Conservation (phyloP, 1,139 yeast species). For the Protomyces lactucae-debilis region DNA sequence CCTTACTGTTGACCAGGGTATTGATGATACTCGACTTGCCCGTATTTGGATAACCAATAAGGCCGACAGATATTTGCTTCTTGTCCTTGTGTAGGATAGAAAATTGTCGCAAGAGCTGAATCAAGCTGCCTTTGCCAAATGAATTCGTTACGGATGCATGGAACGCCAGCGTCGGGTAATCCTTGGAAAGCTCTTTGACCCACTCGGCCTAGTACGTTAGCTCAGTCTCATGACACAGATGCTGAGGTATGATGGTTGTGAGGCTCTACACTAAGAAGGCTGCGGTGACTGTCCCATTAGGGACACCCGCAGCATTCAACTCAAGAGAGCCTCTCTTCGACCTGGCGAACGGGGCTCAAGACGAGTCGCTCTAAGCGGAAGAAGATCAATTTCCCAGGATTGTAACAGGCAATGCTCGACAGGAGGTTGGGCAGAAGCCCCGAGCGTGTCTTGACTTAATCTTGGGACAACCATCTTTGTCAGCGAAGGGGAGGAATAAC, state of each 20-base stretch:
- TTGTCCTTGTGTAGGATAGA: constrained; percentile 86
- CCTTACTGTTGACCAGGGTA: constrained; percentile 88
- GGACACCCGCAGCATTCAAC: constrained; percentile 21
- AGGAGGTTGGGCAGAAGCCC: constrained; percentile 46
- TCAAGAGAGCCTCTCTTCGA: constrained; percentile 24
- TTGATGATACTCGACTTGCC: constrained; percentile 95
- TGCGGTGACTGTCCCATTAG: constrained; percentile 29
- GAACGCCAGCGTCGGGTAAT: constrained; percentile 91
- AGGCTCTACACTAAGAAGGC: constrained; percentile 43
- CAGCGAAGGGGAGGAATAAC: constrained; percentile 42
- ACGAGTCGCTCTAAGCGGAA: constrained; percentile 48
- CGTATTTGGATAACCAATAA: constrained; percentile 95
- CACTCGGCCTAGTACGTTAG: constrained; percentile 74
- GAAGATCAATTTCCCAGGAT: constrained; percentile 75
- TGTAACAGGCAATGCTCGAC: constrained; percentile 70
- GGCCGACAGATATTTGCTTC: constrained; percentile 93
- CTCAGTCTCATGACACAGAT: background rate
- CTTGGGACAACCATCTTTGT: constrained; percentile 36
- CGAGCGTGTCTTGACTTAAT: constrained; percentile 45
- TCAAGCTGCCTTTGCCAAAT: constrained; percentile 94
- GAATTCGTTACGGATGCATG: constrained; percentile 97
- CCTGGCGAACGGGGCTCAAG: constrained; percentile 41
- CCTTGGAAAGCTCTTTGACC: constrained; percentile 91
- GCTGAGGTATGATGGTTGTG: constrained; percentile 33
- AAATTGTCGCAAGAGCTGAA: constrained; percentile 88